Conservation (phyloP, 768 basidiomycete genomes). For the Trametes meyenii region DNA sequence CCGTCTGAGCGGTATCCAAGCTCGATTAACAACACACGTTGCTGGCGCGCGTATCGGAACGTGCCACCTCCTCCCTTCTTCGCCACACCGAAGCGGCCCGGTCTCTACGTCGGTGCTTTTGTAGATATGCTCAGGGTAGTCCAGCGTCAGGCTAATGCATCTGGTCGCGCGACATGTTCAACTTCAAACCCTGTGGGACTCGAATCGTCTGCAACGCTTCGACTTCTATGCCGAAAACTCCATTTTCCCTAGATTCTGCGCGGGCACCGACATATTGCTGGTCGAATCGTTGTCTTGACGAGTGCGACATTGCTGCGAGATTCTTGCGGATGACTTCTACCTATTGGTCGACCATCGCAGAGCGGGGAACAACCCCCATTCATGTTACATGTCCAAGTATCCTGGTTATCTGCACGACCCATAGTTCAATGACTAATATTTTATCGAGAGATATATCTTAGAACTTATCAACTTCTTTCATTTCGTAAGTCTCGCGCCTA, state of each 20-base stretch:
- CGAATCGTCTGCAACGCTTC: too few species aligned
- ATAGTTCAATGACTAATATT: too few species aligned
- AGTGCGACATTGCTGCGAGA: slow-evolving; percentile 6
- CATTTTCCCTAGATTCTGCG: background rate
- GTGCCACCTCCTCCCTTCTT: too few species aligned
- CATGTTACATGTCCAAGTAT: background rate
- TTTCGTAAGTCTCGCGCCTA: too few species aligned
- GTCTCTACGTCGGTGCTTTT: too few species aligned
- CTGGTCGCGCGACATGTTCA: background rate
- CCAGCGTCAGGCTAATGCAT: background rate
- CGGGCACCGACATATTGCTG: background rate
- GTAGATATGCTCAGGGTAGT: too few species aligned
- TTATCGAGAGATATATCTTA: background rate
- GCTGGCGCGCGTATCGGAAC: too few species aligned
- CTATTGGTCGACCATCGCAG: too few species aligned
- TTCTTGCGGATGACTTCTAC: slow-evolving; percentile 3
- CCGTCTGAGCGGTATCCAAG: too few species aligned
- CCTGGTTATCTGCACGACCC: background rate
- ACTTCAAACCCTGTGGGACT: background rate
- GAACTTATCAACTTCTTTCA: background rate
- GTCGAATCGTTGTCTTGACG: too few species aligned
- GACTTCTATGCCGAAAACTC: background rate
- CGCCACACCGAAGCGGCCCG: too few species aligned
- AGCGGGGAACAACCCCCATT: background rate
- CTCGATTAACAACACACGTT: too few species aligned